Conservation (phyloP, 805 yeast species). For the Lipomyces sp. region DNA sequence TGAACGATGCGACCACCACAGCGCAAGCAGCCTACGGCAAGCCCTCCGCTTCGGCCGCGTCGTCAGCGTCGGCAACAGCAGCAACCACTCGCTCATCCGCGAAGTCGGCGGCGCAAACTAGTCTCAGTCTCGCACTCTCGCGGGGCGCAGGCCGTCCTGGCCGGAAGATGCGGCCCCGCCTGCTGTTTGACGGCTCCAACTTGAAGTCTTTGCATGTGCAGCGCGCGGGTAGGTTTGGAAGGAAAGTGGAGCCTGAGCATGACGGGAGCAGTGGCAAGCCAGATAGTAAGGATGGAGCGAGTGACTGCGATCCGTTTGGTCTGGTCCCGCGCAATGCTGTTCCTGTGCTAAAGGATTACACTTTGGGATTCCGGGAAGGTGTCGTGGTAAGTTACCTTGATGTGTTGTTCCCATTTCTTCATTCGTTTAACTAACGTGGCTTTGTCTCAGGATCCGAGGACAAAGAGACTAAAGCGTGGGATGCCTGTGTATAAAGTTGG, state of each 20-base stretch:
- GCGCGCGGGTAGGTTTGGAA: slow-evolving; percentile 12
- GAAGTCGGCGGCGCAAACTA: no score
- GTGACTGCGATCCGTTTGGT: slow-evolving; percentile 16
- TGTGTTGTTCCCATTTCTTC: not conserved
- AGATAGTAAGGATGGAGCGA: not conserved
- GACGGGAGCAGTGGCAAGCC: not conserved
- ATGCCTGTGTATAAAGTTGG: slow-evolving; percentile 21
- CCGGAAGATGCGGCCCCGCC: slow-evolving; percentile 7
- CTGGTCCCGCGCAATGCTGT: slow-evolving; percentile 16
- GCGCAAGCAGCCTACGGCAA: not conserved
- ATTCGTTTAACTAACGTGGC: not conserved
- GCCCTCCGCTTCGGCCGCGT: not conserved
- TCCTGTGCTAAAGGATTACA: slow-evolving; percentile 19
- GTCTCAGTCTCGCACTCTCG: no score
- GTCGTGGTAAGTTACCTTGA: slow-evolving; percentile 19
- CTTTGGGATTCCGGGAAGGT: slow-evolving; percentile 24
- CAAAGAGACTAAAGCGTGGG: slow-evolving; percentile 19
- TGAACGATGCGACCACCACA: not conserved
- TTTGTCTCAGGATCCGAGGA: slow-evolving; percentile 10
- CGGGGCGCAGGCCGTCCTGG: slow-evolving; percentile 4
- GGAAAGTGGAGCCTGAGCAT: not conserved
- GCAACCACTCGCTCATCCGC: not conserved
- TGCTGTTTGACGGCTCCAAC: slow-evolving; percentile 16
- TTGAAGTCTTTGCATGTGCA: slow-evolving; percentile 19
- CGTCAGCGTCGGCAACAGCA: no score